Base-by-base conservation (phyloP, 176 grass and related monocot species). In the Aegilops tauschii region DNA sequence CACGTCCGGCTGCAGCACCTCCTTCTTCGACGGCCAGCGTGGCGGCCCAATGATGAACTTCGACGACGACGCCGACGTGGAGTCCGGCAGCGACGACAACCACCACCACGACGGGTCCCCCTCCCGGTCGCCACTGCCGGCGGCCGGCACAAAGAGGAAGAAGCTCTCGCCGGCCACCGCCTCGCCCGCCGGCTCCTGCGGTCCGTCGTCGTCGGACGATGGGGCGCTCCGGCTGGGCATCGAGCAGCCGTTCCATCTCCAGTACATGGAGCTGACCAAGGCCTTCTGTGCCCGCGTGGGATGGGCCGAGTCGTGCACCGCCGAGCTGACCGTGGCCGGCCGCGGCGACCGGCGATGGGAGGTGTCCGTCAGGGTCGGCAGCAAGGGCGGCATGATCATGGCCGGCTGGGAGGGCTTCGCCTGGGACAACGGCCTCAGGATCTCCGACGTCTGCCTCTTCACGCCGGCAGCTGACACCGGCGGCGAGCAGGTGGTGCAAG, bases 351-450 rank as follows among this genome's bases (percentile, higher is more conserved):
- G 65, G 30, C 73, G 68, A 1, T 83, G 49, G 81, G 6, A 1
- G 49, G 81, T 83, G 77, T 79, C 31, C 16, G 71, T 88, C 10
- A 88, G 67, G 86, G 71, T 88, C 23, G 56, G 79, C 23, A 45
- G 12, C 45, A 82, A 77, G 79, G 80, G 72, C 31, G 86, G 79
- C 86, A 82, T 88, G 86, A 77, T 88, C 11, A 77, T 80, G 70
- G 17, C 2, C 0, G 86, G 79, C 0, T 87, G 79, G 79, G 3
- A 8, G 17, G 65, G 3, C 5, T 88, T 88, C 31, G 81, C 75
- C 1, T 1, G 29, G 21, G 87, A 84, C 75, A 88, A 84, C 4
- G 10, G 75, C 0, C 28, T 88, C 29, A 13, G 4, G 14, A 10
- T 88, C 52, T 29, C 29, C 1, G 79, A 82, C 79, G 62, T 45